phyloP scores from a whole-genome alignment of 495 filamentous ascomycete genomes.

The Neurospora cerealis region DNA sequence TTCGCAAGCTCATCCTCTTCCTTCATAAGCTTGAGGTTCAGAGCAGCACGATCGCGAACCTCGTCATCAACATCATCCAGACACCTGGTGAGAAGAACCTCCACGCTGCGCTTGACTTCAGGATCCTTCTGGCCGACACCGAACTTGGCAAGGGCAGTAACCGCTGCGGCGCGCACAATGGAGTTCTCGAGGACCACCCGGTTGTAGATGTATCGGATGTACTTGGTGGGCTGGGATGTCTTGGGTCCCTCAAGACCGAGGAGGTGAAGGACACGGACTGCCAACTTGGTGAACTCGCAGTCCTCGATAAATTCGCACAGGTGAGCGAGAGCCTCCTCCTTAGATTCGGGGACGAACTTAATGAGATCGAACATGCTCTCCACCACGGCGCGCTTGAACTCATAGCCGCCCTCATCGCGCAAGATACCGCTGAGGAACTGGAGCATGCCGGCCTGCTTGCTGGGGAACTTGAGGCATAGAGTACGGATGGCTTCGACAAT shows the following conservation, averaged over 20 bases:
- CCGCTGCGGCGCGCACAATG: slow-evolving; percentile 88
- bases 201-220: slow-evolving; percentile 99
- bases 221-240: slow-evolving; percentile 93
- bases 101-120: slow-evolving; percentile 90
- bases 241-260: slow-evolving; percentile 91
- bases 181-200: slow-evolving; percentile 96
- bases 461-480: slow-evolving; percentile 93
- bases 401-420: slow-evolving; percentile 93
- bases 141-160: slow-evolving; percentile 93
- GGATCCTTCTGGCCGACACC: slow-evolving; percentile 94
- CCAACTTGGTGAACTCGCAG: slow-evolving; percentile 98
- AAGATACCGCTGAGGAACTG: slow-evolving; percentile 90
- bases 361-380: slow-evolving; percentile 99
- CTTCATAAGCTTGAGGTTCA: slow-evolving; percentile 84
- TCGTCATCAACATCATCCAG: slow-evolving; percentile 97
- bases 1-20: slow-evolving; percentile 75
- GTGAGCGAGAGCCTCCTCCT: slow-evolving; percentile 93
- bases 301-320: slow-evolving; percentile 99
- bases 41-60: slow-evolving; percentile 87
- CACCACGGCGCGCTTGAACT: slow-evolving; percentile 95
- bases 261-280: slow-evolving; percentile 87
- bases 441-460: slow-evolving; percentile 97
- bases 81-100: slow-evolving; percentile 85
- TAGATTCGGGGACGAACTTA: slow-evolving; percentile 95
- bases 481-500: slow-evolving; percentile 97